A percentile compares a stretch with the other conserved stretches of the same genome.
Evolutionary conservation across 768 basidiomycete genomes (phyloP).

Genomic region (Mrakia hoshinonis): DNA sequence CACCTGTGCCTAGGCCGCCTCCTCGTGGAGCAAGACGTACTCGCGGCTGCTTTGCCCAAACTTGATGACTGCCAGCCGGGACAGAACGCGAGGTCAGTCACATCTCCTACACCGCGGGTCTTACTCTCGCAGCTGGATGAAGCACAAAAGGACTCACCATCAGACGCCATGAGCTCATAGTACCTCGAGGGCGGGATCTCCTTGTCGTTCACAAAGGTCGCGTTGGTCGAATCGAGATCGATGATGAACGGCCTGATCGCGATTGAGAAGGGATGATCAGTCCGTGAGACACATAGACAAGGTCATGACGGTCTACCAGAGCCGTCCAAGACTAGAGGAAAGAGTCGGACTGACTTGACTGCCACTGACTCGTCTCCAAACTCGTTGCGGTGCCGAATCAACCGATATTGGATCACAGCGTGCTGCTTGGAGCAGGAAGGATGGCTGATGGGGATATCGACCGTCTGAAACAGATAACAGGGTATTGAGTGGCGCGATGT

Average conservation of each 20-base stretch:
- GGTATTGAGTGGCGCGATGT: background rate
- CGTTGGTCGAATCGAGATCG: constrained; percentile 96
- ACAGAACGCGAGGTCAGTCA: background rate
- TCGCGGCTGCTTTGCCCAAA: constrained; percentile 72
- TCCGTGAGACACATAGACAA: background rate
- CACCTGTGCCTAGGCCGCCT: no score
- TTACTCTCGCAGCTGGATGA: background rate
- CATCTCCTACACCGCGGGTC: background rate
- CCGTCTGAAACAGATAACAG: constrained; percentile 39
- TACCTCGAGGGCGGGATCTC: constrained; percentile 75
- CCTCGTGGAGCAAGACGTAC: constrained; percentile 78
- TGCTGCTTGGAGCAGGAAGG: constrained; percentile 98
- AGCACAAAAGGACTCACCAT: constrained; percentile 51
- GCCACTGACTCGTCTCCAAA: constrained; percentile 65
- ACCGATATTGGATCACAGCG: constrained; percentile 91
- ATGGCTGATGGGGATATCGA: constrained; percentile 75
- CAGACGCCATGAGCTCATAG: constrained; percentile 68
- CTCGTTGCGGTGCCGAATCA: constrained; percentile 77
- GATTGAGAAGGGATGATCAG: background rate
- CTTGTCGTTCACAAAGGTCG: constrained; percentile 82
- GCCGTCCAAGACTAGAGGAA: background rate
- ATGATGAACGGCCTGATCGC: constrained; percentile 78
- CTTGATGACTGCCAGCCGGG: constrained; percentile 56
- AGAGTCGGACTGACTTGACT: constrained; percentile 60
- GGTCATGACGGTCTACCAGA: background rate